Conservation (phyloP, 139 green algal species). For the Closterium sp. region DNA sequence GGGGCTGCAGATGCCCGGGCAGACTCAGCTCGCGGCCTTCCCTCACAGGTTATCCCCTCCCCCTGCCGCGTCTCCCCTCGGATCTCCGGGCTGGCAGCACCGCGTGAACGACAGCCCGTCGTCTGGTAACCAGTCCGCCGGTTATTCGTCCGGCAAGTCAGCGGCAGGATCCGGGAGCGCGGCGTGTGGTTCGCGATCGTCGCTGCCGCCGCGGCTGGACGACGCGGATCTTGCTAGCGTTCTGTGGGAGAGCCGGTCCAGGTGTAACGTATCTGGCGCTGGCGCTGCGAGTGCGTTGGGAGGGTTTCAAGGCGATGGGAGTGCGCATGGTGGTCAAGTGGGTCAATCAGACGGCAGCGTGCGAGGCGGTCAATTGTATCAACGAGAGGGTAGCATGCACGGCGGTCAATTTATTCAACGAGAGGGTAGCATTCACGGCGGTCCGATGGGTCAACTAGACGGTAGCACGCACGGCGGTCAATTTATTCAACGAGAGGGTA, state of each 20-base stretch:
- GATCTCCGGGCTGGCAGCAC: not conserved
- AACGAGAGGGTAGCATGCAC: not conserved
- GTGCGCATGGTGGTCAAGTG: not conserved
- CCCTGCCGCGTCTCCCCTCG: not conserved
- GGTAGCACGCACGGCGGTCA: not conserved
- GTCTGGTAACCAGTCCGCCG: not conserved
- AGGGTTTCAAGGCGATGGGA: not conserved
- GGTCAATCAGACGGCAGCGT: not conserved
- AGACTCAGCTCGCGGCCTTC: not conserved
- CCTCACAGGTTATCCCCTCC: not conserved
- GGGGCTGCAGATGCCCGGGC: not conserved
- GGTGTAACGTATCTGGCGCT: not conserved
- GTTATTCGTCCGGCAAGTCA: not conserved
- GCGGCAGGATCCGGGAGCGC: not conserved
- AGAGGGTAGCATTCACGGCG: not conserved
- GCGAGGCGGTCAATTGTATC: not conserved
- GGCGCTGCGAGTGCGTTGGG: not conserved
- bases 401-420: not conserved
- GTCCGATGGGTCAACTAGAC: not conserved
- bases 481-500: not conserved
- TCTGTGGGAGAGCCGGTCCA: not conserved
- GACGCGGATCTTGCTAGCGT: not conserved
- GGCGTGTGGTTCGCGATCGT: not conserved
- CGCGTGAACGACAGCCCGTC: not conserved
- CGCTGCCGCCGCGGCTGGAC: not conserved